phyloP scores from a whole-genome alignment of 2,329 filamentous ascomycete genomes.

The Claviceps sp. region DNA sequence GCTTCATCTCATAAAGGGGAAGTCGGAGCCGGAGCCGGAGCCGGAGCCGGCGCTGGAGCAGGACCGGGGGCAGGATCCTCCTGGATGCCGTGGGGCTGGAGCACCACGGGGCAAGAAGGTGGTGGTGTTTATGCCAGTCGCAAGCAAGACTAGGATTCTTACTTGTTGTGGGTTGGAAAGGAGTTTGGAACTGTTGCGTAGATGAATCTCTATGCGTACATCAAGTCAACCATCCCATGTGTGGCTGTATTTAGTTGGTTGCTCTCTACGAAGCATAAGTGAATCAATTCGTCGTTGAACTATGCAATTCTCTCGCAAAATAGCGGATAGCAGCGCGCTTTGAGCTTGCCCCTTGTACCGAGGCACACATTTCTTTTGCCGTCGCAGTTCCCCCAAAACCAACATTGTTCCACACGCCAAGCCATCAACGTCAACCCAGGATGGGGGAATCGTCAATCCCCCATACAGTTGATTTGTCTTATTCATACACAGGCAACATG shows the following conservation, averaged over 20 bases:
- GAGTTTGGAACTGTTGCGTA: conserved; percentile 17
- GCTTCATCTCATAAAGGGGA: conserved; percentile 5
- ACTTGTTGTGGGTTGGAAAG: conserved; percentile 10
- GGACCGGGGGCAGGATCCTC: conserved; percentile 18
- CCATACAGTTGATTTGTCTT: too few species aligned
- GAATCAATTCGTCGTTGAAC: too few species aligned
- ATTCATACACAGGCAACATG: neutral
- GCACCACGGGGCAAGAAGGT: conserved; percentile 11
- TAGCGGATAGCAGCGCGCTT: too few species aligned
- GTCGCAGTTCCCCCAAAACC: neutral
- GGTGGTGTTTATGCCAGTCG: conserved; percentile 21
- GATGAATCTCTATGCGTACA: neutral
- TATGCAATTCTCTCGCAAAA: too few species aligned
- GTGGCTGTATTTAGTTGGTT: too few species aligned
- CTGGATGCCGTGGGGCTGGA: conserved; percentile 39
- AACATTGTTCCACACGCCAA: too few species aligned
- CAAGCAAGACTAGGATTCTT: conserved; percentile 20
- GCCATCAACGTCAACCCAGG: neutral
- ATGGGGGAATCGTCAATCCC: neutral
- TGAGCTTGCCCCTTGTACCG: too few species aligned
- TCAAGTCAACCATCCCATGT: too few species aligned
- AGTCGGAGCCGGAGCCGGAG: neutral
- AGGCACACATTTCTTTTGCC: neutral
- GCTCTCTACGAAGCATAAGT: too few species aligned
- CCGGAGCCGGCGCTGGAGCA: neutral